These are phyloP conservation scores for Scorias spongiosa DNA, from an alignment of 2,329 filamentous ascomycete species.

Conservation along the genomic window DNA sequence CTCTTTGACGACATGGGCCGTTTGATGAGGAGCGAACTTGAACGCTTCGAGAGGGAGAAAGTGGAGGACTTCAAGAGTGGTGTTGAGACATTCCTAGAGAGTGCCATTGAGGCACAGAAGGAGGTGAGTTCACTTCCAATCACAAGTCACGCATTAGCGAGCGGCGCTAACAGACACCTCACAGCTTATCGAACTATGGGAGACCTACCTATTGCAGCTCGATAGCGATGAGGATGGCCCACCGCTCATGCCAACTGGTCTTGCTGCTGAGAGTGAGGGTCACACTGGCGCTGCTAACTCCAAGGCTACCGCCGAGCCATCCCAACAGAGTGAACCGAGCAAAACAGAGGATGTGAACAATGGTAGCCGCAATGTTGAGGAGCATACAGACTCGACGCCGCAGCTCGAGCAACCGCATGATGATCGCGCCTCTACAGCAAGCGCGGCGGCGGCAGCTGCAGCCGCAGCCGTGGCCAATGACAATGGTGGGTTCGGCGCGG, in stretches of 20 bases:
- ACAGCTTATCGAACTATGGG: conserved; percentile 77
- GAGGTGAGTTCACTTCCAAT: conserved; percentile 47
- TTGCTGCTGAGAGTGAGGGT: not conserved
- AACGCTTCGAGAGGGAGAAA: conserved; percentile 91
- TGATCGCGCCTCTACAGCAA: not conserved
- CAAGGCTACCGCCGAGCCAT: not conserved
- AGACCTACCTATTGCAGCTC: conserved; percentile 91
- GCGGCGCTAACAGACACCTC: conserved; percentile 10
- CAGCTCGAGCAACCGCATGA: not conserved
- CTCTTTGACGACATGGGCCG: conserved; percentile 96
- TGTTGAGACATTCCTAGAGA: conserved; percentile 93
- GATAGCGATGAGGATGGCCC: conserved; percentile 76
- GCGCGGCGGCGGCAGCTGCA: not conserved
- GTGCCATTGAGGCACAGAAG: conserved; percentile 94
- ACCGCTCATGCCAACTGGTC: conserved; percentile 16
- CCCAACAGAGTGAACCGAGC: not conserved
- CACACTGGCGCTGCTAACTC: not conserved
- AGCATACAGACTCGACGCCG: not conserved
- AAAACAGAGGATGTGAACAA: not conserved
- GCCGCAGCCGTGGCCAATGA: not conserved
- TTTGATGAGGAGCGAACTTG: conserved; percentile 78
- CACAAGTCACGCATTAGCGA: not conserved
- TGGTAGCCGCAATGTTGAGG: not conserved
- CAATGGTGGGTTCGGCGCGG: not conserved
- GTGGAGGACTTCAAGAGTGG: conserved; percentile 98